Base-by-base conservation (phyloP, 306 rosid genomes). In the Senna siamea region DNA sequence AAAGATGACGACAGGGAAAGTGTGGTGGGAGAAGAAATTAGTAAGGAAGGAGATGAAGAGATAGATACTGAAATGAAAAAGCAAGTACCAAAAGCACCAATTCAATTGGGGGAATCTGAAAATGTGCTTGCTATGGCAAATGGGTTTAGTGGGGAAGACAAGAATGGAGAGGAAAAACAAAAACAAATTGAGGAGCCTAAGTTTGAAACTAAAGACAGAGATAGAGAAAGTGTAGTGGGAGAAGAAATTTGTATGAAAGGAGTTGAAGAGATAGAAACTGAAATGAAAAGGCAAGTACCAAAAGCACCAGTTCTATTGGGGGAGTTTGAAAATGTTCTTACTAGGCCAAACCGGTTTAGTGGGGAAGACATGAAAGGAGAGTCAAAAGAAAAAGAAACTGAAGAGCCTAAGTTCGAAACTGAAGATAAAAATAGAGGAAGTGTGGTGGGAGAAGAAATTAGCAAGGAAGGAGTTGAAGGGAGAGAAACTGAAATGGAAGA, bases 111-210 rank as follows among this genome's bases (percentile, higher is more conserved):
- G 41, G 12, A 46, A 41, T 41, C 41, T 53, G 7, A 41, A 46
- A 69, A 69, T 30, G 41, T 13, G 60, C 13, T n/a, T 66, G 66
- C 52, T 48, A 53, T 66, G 51, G 40, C 61, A 20, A 58, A 70
- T 9, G 63, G 47, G 75, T 15, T 14, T 13, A 14, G 6, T 46
- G 18, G 18, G 18, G 51, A 66, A 2, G 46, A n/a, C 48, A 66
- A 2, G 20, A 19, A 47, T 66, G 63, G 23, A 26, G 63, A 46
- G 51, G 23, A 5, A 73, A 72, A 32, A 4, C 65, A 14, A 14
- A 66, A 30, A 19, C 61, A 41, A 12, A 72, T 50, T 0, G 19
- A 7, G 59, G 68, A 13, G 73, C 65, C 73, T 59, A 54, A 41
- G 65, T 26, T 26, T 60, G 20, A 58, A 65, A 57, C 19, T 30